phyloP scores from a whole-genome alignment of 768 basidiomycete species.

The Saitozyma sp. region DNA sequence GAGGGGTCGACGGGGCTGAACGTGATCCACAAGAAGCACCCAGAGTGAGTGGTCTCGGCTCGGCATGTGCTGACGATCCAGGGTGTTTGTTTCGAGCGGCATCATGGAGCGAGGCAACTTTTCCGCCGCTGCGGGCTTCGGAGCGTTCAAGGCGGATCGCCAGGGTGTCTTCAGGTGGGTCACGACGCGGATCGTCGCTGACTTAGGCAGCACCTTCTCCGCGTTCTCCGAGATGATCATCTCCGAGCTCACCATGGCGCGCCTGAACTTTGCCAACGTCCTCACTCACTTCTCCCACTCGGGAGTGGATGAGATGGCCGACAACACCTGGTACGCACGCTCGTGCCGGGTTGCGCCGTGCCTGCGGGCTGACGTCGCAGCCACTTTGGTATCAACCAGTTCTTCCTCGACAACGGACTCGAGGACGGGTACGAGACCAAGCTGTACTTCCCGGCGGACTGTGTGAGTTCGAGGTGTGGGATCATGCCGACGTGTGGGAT shows the following conservation, averaged over 20 bases:
- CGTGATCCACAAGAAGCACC: constrained; percentile 83
- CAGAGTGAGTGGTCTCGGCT: constrained; percentile 76
- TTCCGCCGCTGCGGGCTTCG: constrained; percentile 81
- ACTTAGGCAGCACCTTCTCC: constrained; percentile 65
- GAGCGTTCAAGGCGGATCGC: constrained; percentile 70
- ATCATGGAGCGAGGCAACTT: constrained; percentile 79
- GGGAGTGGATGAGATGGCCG: constrained; percentile 61
- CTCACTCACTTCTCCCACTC: constrained; percentile 87
- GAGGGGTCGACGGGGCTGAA: constrained; percentile 89
- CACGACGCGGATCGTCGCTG: neutral
- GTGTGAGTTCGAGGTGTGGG: constrained; percentile 53
- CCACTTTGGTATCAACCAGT: constrained; percentile 71
- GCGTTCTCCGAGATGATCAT: constrained; percentile 90
- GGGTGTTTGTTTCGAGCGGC: constrained; percentile 28
- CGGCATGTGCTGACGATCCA: constrained; percentile 57
- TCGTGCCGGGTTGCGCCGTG: constrained; percentile 19
- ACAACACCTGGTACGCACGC: constrained; percentile 29
- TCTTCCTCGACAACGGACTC: constrained; percentile 86
- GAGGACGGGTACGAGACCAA: constrained; percentile 68
- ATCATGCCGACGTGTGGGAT: neutral
- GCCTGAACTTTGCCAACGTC: constrained; percentile 83
- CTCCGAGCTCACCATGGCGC: constrained; percentile 89
- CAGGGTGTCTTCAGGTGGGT: constrained; percentile 58
- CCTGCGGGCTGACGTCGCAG: constrained; percentile 56
- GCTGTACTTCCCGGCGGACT: constrained; percentile 86